phyloP scores from a whole-genome alignment of 176 grass and related monocot species.

The Cymbopogon citratus region DNA sequence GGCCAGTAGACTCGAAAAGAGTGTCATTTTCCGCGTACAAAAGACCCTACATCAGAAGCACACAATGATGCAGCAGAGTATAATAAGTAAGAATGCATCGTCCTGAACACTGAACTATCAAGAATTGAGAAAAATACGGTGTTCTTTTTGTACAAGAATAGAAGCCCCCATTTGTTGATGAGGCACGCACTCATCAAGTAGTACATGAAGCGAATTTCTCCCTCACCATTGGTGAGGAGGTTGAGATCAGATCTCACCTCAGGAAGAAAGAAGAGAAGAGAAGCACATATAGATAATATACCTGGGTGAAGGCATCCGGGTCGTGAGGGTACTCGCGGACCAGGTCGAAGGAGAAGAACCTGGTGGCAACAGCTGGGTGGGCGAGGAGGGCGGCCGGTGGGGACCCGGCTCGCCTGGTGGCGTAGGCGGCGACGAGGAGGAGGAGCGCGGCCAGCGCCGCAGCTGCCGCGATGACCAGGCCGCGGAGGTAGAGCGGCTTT shows the following conservation, averaged over 20 bases:
- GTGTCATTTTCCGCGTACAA: conserved; percentile 82
- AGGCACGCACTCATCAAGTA: neutral
- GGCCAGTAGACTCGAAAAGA: conserved; percentile 83
- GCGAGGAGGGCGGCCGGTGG: conserved; percentile 15
- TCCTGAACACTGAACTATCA: neutral
- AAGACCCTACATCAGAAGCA: conserved; percentile 47
- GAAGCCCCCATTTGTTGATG: too few relatives aligned
- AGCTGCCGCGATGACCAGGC: neutral
- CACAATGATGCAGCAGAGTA: neutral
- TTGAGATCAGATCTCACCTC: neutral
- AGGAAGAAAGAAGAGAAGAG: neutral
- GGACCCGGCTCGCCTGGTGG: neutral
- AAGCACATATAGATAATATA: neutral
- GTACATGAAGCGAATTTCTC: neutral
- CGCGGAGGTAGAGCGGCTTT: conserved; percentile 4
- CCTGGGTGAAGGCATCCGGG: conserved; percentile 80
- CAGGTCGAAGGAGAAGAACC: conserved; percentile 71
- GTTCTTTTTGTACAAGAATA: neutral
- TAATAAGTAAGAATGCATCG: neutral
- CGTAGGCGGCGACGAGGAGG: conserved; percentile 8
- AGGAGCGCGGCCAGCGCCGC: conserved; percentile 2
- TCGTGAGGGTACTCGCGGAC: conserved; percentile 84
- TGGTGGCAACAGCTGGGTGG: neutral
- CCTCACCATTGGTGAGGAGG: neutral
- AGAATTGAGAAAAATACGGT: neutral